A percentile compares a stretch with the other conserved stretches of the same genome.
Conservation (phyloP, 139 green algal species). For the Auxenochlorella pyrenoidosa region DNA sequence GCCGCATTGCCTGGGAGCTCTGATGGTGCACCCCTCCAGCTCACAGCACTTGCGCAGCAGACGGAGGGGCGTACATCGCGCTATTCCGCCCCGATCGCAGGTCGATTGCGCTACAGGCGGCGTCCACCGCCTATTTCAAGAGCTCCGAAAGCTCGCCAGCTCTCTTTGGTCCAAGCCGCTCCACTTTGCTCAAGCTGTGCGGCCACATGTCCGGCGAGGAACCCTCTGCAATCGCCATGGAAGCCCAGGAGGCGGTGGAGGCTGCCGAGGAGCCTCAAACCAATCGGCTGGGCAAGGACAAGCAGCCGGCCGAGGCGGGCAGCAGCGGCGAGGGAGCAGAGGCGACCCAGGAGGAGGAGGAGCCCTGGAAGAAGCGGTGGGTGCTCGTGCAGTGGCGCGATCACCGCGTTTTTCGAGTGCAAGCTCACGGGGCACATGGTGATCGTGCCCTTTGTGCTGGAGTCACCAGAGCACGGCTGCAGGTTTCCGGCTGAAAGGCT, state of each 20-base stretch:
- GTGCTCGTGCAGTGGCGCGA: background rate
- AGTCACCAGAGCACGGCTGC: no score
- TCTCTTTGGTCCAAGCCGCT: no score
- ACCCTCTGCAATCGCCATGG: background rate
- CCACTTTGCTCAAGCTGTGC: no score
- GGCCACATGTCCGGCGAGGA: background rate
- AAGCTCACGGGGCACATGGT: background rate
- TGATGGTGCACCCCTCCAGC: no score
- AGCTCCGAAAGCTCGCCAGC: no score
- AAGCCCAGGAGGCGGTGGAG: background rate
- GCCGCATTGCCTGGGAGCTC: background rate
- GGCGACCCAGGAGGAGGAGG: constrained; percentile 5
- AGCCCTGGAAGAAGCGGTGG: constrained; percentile 32
- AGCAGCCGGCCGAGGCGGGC: background rate
- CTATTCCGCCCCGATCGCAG: no score
- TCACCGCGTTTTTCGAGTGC: background rate
- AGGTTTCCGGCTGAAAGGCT: no score
- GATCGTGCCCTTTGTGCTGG: background rate
- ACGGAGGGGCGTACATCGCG: no score
- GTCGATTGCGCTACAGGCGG: no score
- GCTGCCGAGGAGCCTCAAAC: background rate
- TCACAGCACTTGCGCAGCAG: no score
- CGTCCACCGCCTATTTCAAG: no score
- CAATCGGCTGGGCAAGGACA: background rate
- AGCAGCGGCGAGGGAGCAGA: background rate